Base-by-base conservation (phyloP, 345 rosid genomes). In the Pseudoturritis turrita region DNA sequence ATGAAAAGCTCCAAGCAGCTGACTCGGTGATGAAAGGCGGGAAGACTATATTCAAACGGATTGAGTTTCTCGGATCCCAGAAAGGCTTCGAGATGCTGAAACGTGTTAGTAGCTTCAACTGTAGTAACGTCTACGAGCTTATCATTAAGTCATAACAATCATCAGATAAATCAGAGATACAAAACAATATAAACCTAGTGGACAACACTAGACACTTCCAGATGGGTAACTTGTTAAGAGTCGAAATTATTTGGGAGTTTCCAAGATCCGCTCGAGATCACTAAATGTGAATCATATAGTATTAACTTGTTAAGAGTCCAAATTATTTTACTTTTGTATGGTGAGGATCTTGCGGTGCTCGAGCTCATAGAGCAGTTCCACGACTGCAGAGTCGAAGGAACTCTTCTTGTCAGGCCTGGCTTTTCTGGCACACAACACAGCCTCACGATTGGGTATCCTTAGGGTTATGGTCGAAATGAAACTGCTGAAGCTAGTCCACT, bases 321-420 rank as follows among this genome's bases (percentile, higher is more conserved):
- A 33, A 17, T 37, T 31, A 15, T 4, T 70, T 23, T 57, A 71
- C 65, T 65, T 77, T 43, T 23, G 17, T 5, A 77, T 84, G 70
- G 78, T 75, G 29, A 91, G 26, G 55, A 68, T 75, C 29, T 91
- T 87, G 46, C 51, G 80, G n/a, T 71, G 68, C 78, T 83, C 71
- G 29, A 95, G 93, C 78, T 85, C 85, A 3, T 81, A 41, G 35
- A 95, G 86, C 77, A 89, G 41, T 19, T 65, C 50, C 4, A 88
- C 73, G 5, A 90, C 88, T 14, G 99, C 99, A 12, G 93, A 87
- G 78, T 91, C 99, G 0, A 26, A 86, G 0, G 98, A 88, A 44
- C 89, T 82, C 73, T 89, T 91, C 88, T 95, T 95, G 75, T 95
- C 96, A 10, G 96, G 83, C 74, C 80, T 88, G 19, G 84, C 79